A percentile compares a stretch with the other conserved stretches of the same genome.
Evolutionary conservation across 306 rosid genomes (phyloP).

Genomic region (Castanea crenata): DNA sequence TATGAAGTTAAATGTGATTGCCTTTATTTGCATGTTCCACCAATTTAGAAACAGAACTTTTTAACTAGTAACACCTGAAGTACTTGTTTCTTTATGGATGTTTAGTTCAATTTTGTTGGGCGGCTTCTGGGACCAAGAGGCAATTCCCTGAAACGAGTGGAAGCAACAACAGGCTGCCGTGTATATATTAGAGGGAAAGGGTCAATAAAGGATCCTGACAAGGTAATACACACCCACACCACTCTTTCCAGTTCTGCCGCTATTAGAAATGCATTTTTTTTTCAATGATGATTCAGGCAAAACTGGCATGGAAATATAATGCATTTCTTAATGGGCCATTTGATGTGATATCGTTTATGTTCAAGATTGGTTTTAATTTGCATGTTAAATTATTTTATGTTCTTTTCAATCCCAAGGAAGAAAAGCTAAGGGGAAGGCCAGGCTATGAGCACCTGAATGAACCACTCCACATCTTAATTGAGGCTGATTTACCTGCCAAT

Average conservation of each 20-base stretch:
- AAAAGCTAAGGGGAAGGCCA: constrained; percentile 92
- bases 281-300: background rate
- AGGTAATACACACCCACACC: constrained; percentile 39
- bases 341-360: background rate
- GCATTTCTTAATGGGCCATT: constrained; percentile 5
- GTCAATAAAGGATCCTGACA: constrained; percentile 89
- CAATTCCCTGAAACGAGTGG: constrained; percentile 92
- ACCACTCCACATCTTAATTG: constrained; percentile 87
- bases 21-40: constrained; percentile 1
- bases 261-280: constrained; percentile 13
- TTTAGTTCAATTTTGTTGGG: constrained; percentile 92
- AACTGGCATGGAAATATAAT: background rate
- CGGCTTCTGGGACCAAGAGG: constrained; percentile 97
- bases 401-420: constrained; percentile 59
- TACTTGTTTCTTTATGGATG: constrained; percentile 30
- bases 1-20: constrained; percentile 25
- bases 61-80: constrained; percentile 20
- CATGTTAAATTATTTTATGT: constrained; percentile 3
- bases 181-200: constrained; percentile 94
- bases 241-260: constrained; percentile 11
- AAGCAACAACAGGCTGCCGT: constrained; percentile 94
- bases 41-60: constrained; percentile 11
- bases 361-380: constrained; percentile 9
- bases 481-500: constrained; percentile 89
- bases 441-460: constrained; percentile 97